Percentiles rank a stretch among this genome's conserved stretches.
These are phyloP conservation scores for Beauveria scarabaeidicola DNA, from an alignment of 2,329 filamentous ascomycete species.

Conservation along the genomic window DNA sequence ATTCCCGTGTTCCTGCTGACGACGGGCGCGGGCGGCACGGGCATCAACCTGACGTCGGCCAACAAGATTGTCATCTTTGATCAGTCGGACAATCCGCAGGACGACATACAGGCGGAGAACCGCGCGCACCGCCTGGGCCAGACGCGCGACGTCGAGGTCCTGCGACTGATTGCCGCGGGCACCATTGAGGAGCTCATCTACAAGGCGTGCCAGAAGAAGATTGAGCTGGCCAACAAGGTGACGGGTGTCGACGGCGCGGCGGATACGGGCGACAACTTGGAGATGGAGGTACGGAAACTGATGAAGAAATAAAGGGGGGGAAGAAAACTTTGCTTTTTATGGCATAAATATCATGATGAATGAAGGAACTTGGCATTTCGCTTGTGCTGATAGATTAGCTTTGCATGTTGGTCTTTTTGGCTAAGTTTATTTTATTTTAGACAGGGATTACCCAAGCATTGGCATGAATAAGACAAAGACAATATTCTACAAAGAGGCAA, in stretches of 20 bases:
- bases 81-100: constrained; percentile 93
- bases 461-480: not conserved
- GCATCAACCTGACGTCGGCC: constrained; percentile 89
- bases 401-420: not conserved
- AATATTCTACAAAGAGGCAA: not conserved
- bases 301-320: constrained; percentile 23
- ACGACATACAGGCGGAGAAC: constrained; percentile 97
- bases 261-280: constrained; percentile 29
- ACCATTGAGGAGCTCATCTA: constrained; percentile 94
- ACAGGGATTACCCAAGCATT: not conserved
- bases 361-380: not conserved
- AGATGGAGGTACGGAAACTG: constrained; percentile 37
- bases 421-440: not conserved
- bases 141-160: constrained; percentile 80
- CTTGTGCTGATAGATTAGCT: not conserved
- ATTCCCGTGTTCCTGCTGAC: constrained; percentile 91
- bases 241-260: constrained; percentile 29
- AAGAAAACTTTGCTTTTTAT: not conserved
- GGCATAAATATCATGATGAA: not conserved
- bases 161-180: constrained; percentile 68
- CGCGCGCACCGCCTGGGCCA: constrained; percentile 92
- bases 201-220: constrained; percentile 82
- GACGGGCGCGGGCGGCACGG: constrained; percentile 90
- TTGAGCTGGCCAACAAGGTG: constrained; percentile 67
- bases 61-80: constrained; percentile 99